phyloP scores from a whole-genome alignment of 2,329 filamentous ascomycete species.

The Trichoderma endophyticum region DNA sequence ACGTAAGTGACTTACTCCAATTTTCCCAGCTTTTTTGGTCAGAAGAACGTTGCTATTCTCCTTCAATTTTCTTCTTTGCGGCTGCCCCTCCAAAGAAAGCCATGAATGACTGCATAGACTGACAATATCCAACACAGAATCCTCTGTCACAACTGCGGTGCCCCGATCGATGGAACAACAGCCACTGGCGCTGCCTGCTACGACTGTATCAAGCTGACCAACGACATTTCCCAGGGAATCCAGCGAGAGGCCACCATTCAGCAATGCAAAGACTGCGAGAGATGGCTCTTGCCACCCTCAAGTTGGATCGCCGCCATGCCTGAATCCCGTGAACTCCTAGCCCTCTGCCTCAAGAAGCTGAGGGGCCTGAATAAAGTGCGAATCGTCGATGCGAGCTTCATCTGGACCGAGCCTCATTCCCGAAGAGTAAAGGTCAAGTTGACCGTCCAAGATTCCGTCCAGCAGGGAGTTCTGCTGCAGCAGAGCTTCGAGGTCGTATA shows the following conservation, averaged over 20 bases:
- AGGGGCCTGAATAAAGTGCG: slow-evolving; percentile 83
- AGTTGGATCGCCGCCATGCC: slow-evolving; percentile 82
- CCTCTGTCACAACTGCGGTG: slow-evolving; percentile 96
- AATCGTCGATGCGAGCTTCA: slow-evolving; percentile 92
- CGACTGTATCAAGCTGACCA: slow-evolving; percentile 91
- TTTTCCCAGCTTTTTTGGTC: background rate
- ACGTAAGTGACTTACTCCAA: slow-evolving; percentile 35
- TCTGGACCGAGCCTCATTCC: slow-evolving; percentile 98
- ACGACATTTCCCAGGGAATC: slow-evolving; percentile 89
- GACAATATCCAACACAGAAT: slow-evolving; percentile 48
- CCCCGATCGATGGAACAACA: slow-evolving; percentile 87
- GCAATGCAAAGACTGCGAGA: slow-evolving; percentile 90
- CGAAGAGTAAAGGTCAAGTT: slow-evolving; percentile 90
- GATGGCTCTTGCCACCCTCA: slow-evolving; percentile 82
- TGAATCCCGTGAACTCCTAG: slow-evolving; percentile 89
- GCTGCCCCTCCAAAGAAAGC: background rate
- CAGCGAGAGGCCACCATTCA: slow-evolving; percentile 87
- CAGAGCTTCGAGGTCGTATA: slow-evolving; percentile 96
- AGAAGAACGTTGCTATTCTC: background rate
- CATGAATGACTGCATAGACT: background rate
- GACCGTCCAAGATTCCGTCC: slow-evolving; percentile 74
- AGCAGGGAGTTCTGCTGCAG: slow-evolving; percentile 69
- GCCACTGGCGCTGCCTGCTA: slow-evolving; percentile 86
- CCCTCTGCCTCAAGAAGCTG: slow-evolving; percentile 85
- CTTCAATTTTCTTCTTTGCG: background rate